Base-by-base conservation (phyloP, 2,329 filamentous ascomycete genomes). In the Trichoderma pleuroti region DNA sequence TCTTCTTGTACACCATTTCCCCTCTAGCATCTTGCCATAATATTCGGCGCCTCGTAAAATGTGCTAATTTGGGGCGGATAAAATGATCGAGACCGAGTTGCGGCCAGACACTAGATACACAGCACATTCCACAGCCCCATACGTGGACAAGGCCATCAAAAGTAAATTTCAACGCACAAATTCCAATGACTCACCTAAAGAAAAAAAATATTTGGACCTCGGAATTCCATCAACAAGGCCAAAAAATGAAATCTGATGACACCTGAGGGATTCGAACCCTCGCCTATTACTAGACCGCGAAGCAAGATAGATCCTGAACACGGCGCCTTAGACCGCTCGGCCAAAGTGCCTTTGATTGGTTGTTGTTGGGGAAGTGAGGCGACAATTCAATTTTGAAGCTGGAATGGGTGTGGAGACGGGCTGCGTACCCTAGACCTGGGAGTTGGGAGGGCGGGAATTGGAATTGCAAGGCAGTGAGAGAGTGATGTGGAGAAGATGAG, bases 211-310 rank as follows among this genome's bases (percentile, higher is more conserved):
- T 24, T 14, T 3, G 11, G 2, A 21, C 11, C n/a, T 12, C n/a
- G 18, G n/a, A 46, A 46, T 21, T 21, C 42, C 3, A 1, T 11
- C 18, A 2, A 46, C 18, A 5, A 5, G 10, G n/a, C 10, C 14
- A 57, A 57, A 57, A 32, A 32, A 8, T 4, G 8, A 18, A 16
- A 39, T 16, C 16, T n/a, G 1, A n/a, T 77, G 75, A 77, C 75
- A 76, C 75, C 75, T 77, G 76, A 76, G 76, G 76, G 76, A 77
- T 75, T 77, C 76, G 76, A 77, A 77, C 76, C 76, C 75, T 76
- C 76, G 76, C 76, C 75, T 75, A 76, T 76, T 76, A 68, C 75
- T 75, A 75, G 75, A 76, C 75, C 73, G 75, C 76, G 73, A 74
- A 70, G 57, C 71, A n/a, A 32, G 68, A 68, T 54, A 32, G 36